These are phyloP conservation scores for Fonsecaea multimorphosa DNA, from an alignment of 2,329 filamentous ascomycete species.

Conservation along the genomic window DNA sequence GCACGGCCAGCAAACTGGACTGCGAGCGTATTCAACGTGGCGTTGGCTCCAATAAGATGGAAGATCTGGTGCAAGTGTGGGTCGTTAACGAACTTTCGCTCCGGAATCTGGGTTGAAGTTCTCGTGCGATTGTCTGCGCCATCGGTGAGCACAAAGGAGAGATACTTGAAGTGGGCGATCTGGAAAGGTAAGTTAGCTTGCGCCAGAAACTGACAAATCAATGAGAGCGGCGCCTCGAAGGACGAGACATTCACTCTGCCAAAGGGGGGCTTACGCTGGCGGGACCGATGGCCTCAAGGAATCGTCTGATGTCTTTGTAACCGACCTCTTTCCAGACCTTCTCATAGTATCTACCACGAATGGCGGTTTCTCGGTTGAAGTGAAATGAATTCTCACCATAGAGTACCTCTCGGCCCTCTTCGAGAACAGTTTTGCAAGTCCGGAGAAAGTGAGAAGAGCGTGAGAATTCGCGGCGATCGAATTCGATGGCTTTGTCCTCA, in stretches of 20 bases:
- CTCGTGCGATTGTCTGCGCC: constrained; percentile 45
- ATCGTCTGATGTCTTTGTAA: constrained; percentile 53
- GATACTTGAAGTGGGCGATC: constrained; percentile 52
- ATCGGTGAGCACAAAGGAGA: constrained; percentile 55
- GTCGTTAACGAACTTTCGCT: constrained; percentile 57
- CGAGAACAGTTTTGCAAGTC: constrained; percentile 53
- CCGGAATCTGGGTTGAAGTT: constrained; percentile 36
- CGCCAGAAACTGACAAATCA: neutral
- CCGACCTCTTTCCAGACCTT: constrained; percentile 54
- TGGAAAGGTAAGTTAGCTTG: neutral
- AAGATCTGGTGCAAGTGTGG: constrained; percentile 54
- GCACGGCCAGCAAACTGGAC: constrained; percentile 53
- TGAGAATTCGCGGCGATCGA: constrained; percentile 46
- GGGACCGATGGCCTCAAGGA: constrained; percentile 56
- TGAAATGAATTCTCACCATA: constrained; percentile 59
- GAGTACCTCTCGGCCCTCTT: constrained; percentile 55
- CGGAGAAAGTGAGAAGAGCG: constrained; percentile 54
- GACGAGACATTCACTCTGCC: neutral
- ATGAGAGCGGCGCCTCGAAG: neutral
- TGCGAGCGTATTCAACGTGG: constrained; percentile 51
- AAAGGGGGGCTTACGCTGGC: constrained; percentile 45
- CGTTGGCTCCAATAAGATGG: constrained; percentile 50
- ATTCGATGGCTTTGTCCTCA: constrained; percentile 43
- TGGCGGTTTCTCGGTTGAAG: constrained; percentile 48
- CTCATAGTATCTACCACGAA: constrained; percentile 50